A percentile compares a stretch with the other conserved stretches of the same genome.
Evolutionary conservation across 108 stramenopile species (phyloP).

Genomic region (Schizochytrium sp.): DNA sequence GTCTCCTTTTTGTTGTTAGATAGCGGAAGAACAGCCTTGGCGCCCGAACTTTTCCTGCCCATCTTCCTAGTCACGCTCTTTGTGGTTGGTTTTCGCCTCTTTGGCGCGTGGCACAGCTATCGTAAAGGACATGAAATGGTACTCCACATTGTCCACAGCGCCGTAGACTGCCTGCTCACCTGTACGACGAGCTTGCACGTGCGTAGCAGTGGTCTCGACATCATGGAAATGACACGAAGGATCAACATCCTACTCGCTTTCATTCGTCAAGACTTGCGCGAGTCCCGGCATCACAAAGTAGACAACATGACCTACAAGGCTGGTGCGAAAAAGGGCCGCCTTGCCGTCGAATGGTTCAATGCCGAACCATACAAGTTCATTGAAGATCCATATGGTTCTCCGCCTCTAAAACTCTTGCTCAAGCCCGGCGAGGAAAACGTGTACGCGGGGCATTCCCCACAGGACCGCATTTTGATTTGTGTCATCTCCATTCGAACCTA

Average conservation of each 20-base stretch:
- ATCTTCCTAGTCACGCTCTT: conserved; percentile 7
- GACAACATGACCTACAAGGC: conserved; percentile 8
- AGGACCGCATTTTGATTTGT: neutral
- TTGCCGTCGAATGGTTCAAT: neutral
- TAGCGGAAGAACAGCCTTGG: neutral
- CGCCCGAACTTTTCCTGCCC: neutral
- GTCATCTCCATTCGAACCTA: neutral
- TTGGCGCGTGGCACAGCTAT: conserved; percentile 7
- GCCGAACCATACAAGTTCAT: neutral
- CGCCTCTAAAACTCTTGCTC: neutral
- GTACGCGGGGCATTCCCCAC: neutral
- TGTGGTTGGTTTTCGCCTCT: neutral
- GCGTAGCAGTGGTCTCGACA: neutral
- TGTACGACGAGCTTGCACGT: neutral
- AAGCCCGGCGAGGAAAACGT: neutral
- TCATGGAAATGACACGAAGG: neutral
- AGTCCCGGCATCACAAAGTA: neutral
- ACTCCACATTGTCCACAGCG: neutral
- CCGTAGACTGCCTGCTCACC: neutral
- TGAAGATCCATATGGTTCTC: neutral
- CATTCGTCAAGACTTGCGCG: neutral
- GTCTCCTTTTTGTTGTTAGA: neutral
- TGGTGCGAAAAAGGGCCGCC: neutral
- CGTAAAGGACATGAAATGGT: neutral
- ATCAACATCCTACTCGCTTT: neutral